Evolutionary conservation across 139 green algal genomes (phyloP).

Genomic region (Tetradesmus obliquus): DNA sequence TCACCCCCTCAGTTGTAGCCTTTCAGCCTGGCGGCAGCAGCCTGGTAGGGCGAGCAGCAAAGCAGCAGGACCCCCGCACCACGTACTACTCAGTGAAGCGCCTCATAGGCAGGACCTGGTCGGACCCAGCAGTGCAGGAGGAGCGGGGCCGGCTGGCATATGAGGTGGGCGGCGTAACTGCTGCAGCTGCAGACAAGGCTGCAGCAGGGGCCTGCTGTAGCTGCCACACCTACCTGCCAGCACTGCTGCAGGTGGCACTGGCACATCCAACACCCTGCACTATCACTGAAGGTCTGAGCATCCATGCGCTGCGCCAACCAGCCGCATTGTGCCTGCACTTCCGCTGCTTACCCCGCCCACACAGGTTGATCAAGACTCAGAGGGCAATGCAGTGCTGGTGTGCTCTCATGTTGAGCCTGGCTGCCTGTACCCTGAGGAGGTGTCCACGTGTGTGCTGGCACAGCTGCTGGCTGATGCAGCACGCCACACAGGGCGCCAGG

Average conservation of each 20-base stretch:
- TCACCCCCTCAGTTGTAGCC: slow-evolving; percentile 82
- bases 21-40: slow-evolving; percentile 51
- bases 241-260: background rate
- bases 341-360: background rate
- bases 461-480: slow-evolving; percentile 76
- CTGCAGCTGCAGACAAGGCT: background rate
- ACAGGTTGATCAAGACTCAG: slow-evolving; percentile 58
- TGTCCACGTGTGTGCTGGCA: slow-evolving; percentile 72
- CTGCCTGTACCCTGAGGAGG: slow-evolving; percentile 84
- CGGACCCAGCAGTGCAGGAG: slow-evolving; percentile 66
- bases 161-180: slow-evolving; percentile 35
- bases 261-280: background rate
- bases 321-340: background rate
- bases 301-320: background rate
- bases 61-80: slow-evolving; percentile 58
- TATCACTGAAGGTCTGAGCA: background rate
- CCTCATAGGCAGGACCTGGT: slow-evolving; percentile 72
- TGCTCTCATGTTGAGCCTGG: slow-evolving; percentile 60
- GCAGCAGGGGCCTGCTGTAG: background rate
- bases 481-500: slow-evolving; percentile 23
- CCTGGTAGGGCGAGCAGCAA: slow-evolving; percentile 73
- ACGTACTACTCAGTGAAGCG: slow-evolving; percentile 94
- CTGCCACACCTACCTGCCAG: background rate
- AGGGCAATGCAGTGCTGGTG: slow-evolving; percentile 52
- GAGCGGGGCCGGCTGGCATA: slow-evolving; percentile 66